phyloP scores from a whole-genome alignment of 768 basidiomycete genomes.

The Austroboletus festivus region DNA sequence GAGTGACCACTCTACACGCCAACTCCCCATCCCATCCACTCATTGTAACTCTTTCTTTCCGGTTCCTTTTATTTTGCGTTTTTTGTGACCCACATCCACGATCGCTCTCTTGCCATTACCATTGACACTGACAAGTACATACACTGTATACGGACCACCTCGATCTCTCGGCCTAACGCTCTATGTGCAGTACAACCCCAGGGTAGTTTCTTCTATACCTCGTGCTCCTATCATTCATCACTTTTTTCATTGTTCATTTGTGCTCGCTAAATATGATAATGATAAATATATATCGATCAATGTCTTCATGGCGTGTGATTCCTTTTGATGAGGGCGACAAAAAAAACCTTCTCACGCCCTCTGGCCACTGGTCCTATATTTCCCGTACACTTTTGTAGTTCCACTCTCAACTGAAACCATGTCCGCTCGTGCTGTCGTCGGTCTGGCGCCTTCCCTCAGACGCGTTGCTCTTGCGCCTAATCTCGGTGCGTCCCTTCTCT shows the following conservation, averaged over 20 bases:
- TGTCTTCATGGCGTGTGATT: slow-evolving; percentile 12
- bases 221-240: no score
- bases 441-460: slow-evolving; percentile 56
- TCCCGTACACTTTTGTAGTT: not conserved
- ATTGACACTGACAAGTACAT: no score
- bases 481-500: slow-evolving; percentile 21
- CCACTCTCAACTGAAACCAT: slow-evolving; percentile 29
- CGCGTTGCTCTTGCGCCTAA: slow-evolving; percentile 41
- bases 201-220: no score
- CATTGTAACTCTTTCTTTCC: no score
- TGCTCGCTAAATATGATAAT: no score
- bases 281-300: no score
- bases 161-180: slow-evolving; percentile 5
- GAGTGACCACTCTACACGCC: slow-evolving; percentile 1
- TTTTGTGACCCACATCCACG: no score
- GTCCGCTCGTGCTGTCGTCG: slow-evolving; percentile 51
- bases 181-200: slow-evolving; percentile 6
- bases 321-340: not conserved
- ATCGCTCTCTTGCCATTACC: no score
- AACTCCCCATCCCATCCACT: no score
- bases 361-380: not conserved
- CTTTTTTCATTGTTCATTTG: no score
- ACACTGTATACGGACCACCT: no score
- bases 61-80: slow-evolving; percentile 16
- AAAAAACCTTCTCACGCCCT: slow-evolving; percentile 19